Percentiles rank a stretch among this genome's conserved stretches.
Evolutionary conservation across 352 stramenopile genomes (phyloP).

Genomic region (Phytophthora megakarya): DNA sequence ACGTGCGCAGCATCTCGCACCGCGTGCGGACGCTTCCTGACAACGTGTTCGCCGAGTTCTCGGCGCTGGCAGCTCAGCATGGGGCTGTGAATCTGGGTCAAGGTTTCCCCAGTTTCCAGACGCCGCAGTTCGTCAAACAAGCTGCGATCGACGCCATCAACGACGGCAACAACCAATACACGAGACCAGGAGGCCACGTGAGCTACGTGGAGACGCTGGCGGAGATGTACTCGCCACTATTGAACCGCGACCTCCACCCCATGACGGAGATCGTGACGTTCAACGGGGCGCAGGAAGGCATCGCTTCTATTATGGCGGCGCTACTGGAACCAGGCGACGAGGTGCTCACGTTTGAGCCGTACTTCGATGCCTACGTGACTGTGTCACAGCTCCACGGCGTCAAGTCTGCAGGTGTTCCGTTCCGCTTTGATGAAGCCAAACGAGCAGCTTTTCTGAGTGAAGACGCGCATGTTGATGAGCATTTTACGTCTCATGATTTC

Average conservation of each 20-base stretch:
- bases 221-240: conserved; percentile 77
- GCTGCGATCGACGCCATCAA: conserved; percentile 84
- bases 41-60: conserved; percentile 91
- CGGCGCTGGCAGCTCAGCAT: conserved; percentile 79
- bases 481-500: conserved; percentile 79
- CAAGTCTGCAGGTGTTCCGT: conserved; percentile 70
- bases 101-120: conserved; percentile 96
- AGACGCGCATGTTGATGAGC: conserved; percentile 13
- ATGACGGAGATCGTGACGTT: conserved; percentile 88
- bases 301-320: conserved; percentile 80
- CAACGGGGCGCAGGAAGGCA: conserved; percentile 88
- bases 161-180: conserved; percentile 90
- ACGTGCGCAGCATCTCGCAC: conserved; percentile 55
- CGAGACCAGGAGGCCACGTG: conserved; percentile 78
- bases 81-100: conserved; percentile 95
- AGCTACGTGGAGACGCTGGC: conserved; percentile 82
- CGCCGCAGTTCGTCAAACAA: conserved; percentile 90
- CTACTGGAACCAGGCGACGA: conserved; percentile 84
- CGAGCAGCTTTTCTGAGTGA: conserved; percentile 44
- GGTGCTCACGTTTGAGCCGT: conserved; percentile 89
- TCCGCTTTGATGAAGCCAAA: conserved; percentile 61
- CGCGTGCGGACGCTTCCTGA: conserved; percentile 66
- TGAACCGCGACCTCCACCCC: conserved; percentile 69
- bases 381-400: conserved; percentile 85
- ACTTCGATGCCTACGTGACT: conserved; percentile 92